These are phyloP conservation scores for Petunia hybrid DNA, from an alignment of 305 asterid species.

Conservation along the genomic window DNA sequence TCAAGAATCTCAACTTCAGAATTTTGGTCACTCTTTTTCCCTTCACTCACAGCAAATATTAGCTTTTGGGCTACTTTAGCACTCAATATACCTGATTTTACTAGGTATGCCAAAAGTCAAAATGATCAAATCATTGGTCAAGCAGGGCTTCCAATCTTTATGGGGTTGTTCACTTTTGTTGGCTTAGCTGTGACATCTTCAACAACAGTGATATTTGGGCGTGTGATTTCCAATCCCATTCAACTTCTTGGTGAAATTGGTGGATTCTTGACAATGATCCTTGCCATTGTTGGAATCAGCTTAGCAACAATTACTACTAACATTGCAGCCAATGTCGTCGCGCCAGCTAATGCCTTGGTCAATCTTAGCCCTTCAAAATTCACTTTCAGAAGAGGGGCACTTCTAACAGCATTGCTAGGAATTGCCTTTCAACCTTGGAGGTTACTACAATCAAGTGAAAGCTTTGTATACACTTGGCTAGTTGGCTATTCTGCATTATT, in stretches of 20 bases:
- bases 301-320: constrained; percentile 83
- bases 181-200: constrained; percentile 93
- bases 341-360: constrained; percentile 87
- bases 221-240: constrained; percentile 71
- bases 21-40: constrained; percentile 84
- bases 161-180: constrained; percentile 87
- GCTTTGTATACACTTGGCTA: constrained; percentile 91
- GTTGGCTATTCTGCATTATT: constrained; percentile 83
- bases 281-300: constrained; percentile 78
- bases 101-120: constrained; percentile 75
- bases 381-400: constrained; percentile 71
- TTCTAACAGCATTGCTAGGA: constrained; percentile 76
- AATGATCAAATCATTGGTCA: constrained; percentile 80
- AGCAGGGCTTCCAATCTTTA: constrained; percentile 75
- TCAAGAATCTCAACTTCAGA: constrained; percentile 67
- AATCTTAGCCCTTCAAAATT: constrained; percentile 77
- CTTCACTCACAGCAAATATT: constrained; percentile 86
- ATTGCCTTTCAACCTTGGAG: constrained; percentile 90
- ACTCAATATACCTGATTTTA: constrained; percentile 88
- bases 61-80: constrained; percentile 94
- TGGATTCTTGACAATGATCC: constrained; percentile 61
- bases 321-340: constrained; percentile 93
- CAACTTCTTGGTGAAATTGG: constrained; percentile 76
- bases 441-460: constrained; percentile 79
- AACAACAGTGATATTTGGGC: constrained; percentile 73